phyloP scores from a whole-genome alignment of 1,139 yeast genomes.

The Candida tunisiensis region DNA sequence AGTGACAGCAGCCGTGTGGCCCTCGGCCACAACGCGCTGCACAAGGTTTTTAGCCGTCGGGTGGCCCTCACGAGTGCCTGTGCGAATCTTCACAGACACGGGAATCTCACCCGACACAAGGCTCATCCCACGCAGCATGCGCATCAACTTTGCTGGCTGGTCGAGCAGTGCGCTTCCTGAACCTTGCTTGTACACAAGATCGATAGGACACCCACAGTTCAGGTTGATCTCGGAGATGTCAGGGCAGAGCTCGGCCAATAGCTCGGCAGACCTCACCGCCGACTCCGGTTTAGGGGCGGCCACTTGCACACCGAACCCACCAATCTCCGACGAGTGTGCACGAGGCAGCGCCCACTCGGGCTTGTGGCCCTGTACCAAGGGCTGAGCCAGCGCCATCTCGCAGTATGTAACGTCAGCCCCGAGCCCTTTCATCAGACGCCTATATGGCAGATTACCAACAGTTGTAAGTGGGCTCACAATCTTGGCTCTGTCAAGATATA shows the following conservation, averaged over 20 bases:
- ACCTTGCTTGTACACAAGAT: constrained; percentile 77
- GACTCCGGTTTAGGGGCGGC: constrained; percentile 92
- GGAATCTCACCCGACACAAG: constrained; percentile 82
- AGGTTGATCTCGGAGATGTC: constrained; percentile 62
- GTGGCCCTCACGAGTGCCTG: constrained; percentile 74
- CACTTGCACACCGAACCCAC: constrained; percentile 87
- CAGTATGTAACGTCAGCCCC: constrained; percentile 92
- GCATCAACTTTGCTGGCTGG: constrained; percentile 63
- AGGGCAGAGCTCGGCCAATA: constrained; percentile 35
- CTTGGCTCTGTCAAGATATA: constrained; percentile 56
- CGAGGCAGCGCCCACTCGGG: constrained; percentile 97
- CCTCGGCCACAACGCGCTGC: constrained; percentile 51
- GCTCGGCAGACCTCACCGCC: constrained; percentile 82
- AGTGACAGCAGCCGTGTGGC: constrained; percentile 81
- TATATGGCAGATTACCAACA: constrained; percentile 90
- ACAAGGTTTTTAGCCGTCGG: constrained; percentile 74
- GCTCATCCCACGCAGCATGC: constrained; percentile 79
- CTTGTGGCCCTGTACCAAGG: constrained; percentile 75
- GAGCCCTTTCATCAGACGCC: constrained; percentile 76
- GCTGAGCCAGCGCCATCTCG: constrained; percentile 87
- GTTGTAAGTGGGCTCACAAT: constrained; percentile 93
- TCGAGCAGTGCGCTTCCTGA: constrained; percentile 93
- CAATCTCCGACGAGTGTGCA: constrained; percentile 67
- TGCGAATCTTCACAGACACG: constrained; percentile 78
- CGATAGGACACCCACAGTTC: constrained; percentile 97